phyloP scores from a whole-genome alignment of 2,329 filamentous ascomycete species.

The Trichoderma sp. region DNA sequence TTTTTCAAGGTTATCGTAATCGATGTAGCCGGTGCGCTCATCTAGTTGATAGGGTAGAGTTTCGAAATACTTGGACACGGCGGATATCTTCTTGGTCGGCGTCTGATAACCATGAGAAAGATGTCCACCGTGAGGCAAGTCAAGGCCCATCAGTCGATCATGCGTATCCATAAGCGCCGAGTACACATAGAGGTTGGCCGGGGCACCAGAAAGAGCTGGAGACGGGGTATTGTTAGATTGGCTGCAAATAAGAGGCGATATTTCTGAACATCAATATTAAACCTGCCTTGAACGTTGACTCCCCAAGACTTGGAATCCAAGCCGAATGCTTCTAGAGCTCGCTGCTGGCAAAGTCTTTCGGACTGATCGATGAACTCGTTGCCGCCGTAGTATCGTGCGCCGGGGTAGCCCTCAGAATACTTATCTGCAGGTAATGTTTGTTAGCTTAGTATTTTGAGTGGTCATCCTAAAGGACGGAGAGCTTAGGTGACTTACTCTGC shows the following conservation, averaged over 20 bases:
- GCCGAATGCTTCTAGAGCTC: constrained; percentile 83
- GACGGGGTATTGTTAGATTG: not conserved
- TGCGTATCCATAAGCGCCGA: constrained; percentile 89
- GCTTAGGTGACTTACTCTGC: constrained; percentile 65
- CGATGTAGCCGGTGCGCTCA: constrained; percentile 86
- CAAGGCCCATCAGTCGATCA: constrained; percentile 94
- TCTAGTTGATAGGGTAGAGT: constrained; percentile 92
- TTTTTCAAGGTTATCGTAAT: constrained; percentile 89
- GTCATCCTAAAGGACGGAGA: not conserved
- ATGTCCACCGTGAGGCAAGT: constrained; percentile 94
- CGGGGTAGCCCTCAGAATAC: constrained; percentile 97
- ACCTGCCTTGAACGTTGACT: constrained; percentile 86
- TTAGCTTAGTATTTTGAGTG: constrained; percentile 27
- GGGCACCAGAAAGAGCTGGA: constrained; percentile 72
- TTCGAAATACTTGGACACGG: constrained; percentile 98
- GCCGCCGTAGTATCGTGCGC: constrained; percentile 92
- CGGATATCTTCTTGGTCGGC: constrained; percentile 91
- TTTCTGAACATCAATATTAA: not conserved
- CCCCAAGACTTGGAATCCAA: constrained; percentile 87
- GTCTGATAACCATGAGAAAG: constrained; percentile 97
- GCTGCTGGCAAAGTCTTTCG: constrained; percentile 84
- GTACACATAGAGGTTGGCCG: constrained; percentile 87
- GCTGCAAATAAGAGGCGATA: not conserved
- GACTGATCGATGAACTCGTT: constrained; percentile 95
- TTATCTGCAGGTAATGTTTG: constrained; percentile 61